Conservation (phyloP, 2,329 filamentous ascomycete species). For the Talaromyces atroroseus region DNA sequence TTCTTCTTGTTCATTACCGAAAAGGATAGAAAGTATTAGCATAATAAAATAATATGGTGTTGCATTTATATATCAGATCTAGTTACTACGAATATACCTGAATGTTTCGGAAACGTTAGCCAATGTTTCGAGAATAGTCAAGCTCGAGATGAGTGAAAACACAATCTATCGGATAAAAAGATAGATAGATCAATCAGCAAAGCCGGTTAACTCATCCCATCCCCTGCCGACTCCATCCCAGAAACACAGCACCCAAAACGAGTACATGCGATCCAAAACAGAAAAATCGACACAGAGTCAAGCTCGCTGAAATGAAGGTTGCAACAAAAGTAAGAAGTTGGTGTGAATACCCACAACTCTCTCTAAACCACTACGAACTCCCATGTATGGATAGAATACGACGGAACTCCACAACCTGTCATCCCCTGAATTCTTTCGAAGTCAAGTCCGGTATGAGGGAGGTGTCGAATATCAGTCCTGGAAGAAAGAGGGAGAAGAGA, state of each 20-base stretch:
- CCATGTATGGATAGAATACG: constrained; percentile 19
- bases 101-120: not conserved
- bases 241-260: constrained; percentile 33
- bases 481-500: constrained; percentile 18
- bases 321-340: not conserved
- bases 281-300: constrained; percentile 30
- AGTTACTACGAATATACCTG: too few species aligned
- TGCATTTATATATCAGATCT: too few species aligned
- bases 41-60: not conserved
- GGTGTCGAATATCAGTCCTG: constrained; percentile 25
- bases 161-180: not conserved
- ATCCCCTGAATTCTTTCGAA: constrained; percentile 25
- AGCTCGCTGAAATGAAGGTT: constrained; percentile 20
- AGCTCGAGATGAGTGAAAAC: not conserved
- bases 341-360: too few species aligned
- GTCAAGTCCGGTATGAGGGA: constrained; percentile 43
- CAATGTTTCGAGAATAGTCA: not conserved
- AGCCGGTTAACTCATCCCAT: constrained; percentile 42
- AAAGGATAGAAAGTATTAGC: not conserved
- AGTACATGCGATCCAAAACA: constrained; percentile 21
- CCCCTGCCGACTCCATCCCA: constrained; percentile 30
- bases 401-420: constrained; percentile 42
- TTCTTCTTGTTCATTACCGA: not conserved
- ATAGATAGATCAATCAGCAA: constrained; percentile 25
- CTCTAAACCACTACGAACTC: constrained; percentile 12